These are phyloP conservation scores for Trichophyton rubrum DNA, from an alignment of 2,329 filamentous ascomycete genomes.

Conservation along the genomic window DNA sequence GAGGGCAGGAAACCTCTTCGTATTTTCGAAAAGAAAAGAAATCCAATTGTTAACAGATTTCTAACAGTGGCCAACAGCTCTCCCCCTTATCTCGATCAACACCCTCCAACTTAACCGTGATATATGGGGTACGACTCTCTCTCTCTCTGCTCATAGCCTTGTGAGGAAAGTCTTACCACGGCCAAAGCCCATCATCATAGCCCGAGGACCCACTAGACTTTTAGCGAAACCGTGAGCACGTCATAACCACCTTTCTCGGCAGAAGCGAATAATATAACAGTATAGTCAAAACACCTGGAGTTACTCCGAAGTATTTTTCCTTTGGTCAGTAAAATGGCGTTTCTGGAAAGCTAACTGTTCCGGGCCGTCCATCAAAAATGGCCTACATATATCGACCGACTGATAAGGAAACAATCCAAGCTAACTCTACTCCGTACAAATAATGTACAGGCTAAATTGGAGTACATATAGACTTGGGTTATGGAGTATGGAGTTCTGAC, in stretches of 20 bases:
- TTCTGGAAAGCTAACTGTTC: not conserved
- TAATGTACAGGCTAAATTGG: not conserved
- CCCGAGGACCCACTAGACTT: not conserved
- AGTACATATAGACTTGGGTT: too few species aligned
- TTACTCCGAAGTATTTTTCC: not conserved
- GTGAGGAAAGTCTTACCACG: not conserved
- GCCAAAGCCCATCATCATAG: not conserved
- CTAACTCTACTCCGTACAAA: not conserved
- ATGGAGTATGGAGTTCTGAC: too few species aligned
- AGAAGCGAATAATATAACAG: not conserved
- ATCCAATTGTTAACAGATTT: not conserved
- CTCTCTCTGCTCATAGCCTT: not conserved
- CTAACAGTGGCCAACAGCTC: too few species aligned
- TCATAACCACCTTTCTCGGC: not conserved
- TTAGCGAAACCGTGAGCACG: not conserved
- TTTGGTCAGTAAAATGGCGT: not conserved
- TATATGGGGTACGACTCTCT: not conserved
- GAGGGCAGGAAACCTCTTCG: not conserved
- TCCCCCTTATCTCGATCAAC: not conserved
- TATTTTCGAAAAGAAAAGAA: not conserved
- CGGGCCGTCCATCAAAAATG: not conserved
- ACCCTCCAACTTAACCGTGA: not conserved
- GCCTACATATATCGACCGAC: not conserved
- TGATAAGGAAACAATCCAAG: too few species aligned
- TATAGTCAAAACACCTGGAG: not conserved